Evolutionary conservation across 306 rosid species (phyloP), one percentile per base, ranked within the genome.

Genomic region (Cicer bijugum): DNA sequence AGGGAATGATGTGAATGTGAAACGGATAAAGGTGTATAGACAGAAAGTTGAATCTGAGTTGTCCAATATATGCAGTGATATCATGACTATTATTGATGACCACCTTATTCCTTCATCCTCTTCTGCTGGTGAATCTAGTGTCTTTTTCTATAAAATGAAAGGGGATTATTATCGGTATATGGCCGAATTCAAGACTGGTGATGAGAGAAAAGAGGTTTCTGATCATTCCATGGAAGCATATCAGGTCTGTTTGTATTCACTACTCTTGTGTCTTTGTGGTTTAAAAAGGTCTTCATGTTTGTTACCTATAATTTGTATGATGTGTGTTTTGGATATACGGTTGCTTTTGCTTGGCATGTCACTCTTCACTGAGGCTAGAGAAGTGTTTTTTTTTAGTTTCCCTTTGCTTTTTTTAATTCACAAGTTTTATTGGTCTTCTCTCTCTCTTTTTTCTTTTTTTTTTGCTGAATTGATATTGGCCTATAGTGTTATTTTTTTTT

Each of bases 121-220:
- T 39, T 23, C 28, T 23, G 38, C 78, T 71, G 85, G 85, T 63
- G 87, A 84, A 71, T 74, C 85, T 38, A 57, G 81, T 45, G 85
- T 85, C 14, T 88, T 88, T 78, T 88, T 83, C 83, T 83, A 88
- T 75, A 85, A 83, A 58, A 85, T 88, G 89, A 87, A 85, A 75
- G 89, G 89, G 12, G 91, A 87, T 80, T 87, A 87, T 61, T 85
- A 85, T 52, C 84, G 89, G 23, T 88, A 84, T 44, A 71, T 88
- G 72, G 88, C 88, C 0, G 91, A 85, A 69, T 83, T 85, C 56
- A 83, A 76, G 83, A 12, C 74, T 12, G 88, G 82, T 23, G 77
- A 83, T 51, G 89, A 85, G 2, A 76, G 83, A 71, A 85, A 85
- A 56, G 91, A 88, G 83, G 89, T 74, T 79, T 86, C 91, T 66